Evolutionary conservation across 441 rosid species (phyloP).

Genomic region (Pelargonium cotyledonis): DNA sequence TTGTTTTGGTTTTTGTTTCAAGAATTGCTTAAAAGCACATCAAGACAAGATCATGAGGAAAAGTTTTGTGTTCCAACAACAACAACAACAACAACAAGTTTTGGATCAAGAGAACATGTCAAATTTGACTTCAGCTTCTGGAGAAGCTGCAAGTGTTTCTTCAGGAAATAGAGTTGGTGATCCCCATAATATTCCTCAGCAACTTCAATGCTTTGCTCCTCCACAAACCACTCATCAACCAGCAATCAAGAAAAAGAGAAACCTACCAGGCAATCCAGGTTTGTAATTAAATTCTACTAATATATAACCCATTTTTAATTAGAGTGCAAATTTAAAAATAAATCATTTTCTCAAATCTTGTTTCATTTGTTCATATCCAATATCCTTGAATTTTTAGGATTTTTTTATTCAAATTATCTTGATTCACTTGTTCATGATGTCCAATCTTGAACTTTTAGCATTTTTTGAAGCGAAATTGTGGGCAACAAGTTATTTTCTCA

Average conservation of each 20-base stretch:
- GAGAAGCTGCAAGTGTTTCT: constrained; percentile 73
- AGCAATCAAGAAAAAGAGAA: constrained; percentile 59
- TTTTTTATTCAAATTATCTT: too few relatives aligned
- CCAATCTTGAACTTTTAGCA: too few relatives aligned
- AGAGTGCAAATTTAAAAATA: too few relatives aligned
- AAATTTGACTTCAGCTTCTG: constrained; percentile 83
- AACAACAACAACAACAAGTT: constrained; percentile 30
- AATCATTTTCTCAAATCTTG: too few relatives aligned
- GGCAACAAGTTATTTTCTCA: too few relatives aligned
- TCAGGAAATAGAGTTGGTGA: constrained; percentile 54
- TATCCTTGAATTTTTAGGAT: too few relatives aligned
- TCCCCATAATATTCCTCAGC: constrained; percentile 28
- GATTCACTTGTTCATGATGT: too few relatives aligned
- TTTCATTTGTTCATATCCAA: too few relatives aligned
- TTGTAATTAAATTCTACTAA: neutral
- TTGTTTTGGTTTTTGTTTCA: neutral
- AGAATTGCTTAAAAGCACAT: neutral
- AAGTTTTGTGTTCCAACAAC: constrained; percentile 46
- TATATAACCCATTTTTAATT: too few relatives aligned
- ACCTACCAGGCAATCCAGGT: constrained; percentile 87
- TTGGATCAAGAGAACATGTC: constrained; percentile 66
- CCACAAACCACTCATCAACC: too few relatives aligned
- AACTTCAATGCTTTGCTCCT: constrained; percentile 33
- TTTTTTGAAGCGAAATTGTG: too few relatives aligned
- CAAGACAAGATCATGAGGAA: constrained; percentile 33